Conservation (phyloP, 495 filamentous ascomycete genomes). For the Terfezia boudieri region DNA sequence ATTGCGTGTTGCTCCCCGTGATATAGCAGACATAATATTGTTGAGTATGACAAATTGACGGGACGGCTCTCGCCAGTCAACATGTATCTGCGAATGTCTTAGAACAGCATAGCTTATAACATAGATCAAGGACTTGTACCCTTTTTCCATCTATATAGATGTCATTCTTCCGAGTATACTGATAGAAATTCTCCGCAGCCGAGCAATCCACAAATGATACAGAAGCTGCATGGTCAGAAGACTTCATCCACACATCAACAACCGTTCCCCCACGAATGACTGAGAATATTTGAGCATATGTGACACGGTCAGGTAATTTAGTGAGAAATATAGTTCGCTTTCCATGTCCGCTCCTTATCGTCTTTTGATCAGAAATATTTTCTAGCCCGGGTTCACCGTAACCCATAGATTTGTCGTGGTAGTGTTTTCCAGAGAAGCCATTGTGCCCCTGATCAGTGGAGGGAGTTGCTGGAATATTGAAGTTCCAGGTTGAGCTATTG, state of each 20-base stretch:
- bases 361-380: background rate
- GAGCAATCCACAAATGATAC: constrained; percentile 49
- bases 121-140: constrained; percentile 22
- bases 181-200: constrained; percentile 39
- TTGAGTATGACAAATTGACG: constrained; percentile 47
- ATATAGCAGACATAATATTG: constrained; percentile 44
- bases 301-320: constrained; percentile 40
- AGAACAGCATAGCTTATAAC: background rate
- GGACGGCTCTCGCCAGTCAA: constrained; percentile 40
- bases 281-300: constrained; percentile 42
- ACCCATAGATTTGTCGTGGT: too few species aligned
- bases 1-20: constrained; percentile 55
- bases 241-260: constrained; percentile 43
- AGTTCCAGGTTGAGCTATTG: background rate
- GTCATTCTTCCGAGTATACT: constrained; percentile 40
- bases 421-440: too few species aligned
- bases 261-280: constrained; percentile 46
- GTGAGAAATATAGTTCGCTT: constrained; percentile 40
- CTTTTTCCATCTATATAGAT: constrained; percentile 46
- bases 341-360: constrained; percentile 17
- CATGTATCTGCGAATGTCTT: constrained; percentile 30
- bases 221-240: constrained; percentile 37
- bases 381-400: background rate
- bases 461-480: background rate
- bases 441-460: too few species aligned